Evolutionary conservation across 2,329 filamentous ascomycete species (phyloP).

Genomic region (Catunica adiposa): DNA sequence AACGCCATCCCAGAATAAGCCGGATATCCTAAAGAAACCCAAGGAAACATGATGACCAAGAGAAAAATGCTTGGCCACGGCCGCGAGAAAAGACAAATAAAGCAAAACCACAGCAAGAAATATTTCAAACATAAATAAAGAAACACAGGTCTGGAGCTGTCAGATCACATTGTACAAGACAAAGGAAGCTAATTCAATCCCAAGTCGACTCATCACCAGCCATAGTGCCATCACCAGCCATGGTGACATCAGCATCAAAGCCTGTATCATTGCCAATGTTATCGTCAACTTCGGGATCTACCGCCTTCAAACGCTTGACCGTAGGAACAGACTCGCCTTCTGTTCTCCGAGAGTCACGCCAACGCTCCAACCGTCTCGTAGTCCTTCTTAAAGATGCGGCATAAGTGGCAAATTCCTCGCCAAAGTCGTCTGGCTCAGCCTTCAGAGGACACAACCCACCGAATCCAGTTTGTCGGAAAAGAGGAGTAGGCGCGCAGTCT

Average conservation of each 20-base stretch:
- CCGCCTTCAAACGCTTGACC: constrained; percentile 25
- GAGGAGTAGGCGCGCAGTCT: constrained; percentile 17
- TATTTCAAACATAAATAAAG: not conserved
- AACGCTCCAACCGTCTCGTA: constrained; percentile 49
- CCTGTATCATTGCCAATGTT: constrained; percentile 19
- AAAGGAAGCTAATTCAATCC: constrained; percentile 1
- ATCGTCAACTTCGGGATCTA: constrained; percentile 18
- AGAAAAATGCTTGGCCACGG: not conserved
- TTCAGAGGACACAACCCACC: constrained; percentile 47
- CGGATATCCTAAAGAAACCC: not conserved
- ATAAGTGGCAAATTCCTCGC: constrained; percentile 54
- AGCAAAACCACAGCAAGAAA: not conserved
- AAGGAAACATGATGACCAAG: not conserved
- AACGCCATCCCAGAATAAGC: not conserved
- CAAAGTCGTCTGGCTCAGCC: constrained; percentile 54
- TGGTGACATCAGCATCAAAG: constrained; percentile 24
- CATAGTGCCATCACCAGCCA: constrained; percentile 30
- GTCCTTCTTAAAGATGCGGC: constrained; percentile 48
- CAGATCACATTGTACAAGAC: not conserved
- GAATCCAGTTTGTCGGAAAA: constrained; percentile 40
- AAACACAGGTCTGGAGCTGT: not conserved
- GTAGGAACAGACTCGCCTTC: constrained; percentile 32
- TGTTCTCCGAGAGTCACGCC: constrained; percentile 37
- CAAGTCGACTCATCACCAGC: constrained; percentile 27
- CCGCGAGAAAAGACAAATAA: not conserved